Evolutionary conservation across 1,284 basidiomycete genomes (phyloP).

Genomic region (Fomitiporia mediterranea): DNA sequence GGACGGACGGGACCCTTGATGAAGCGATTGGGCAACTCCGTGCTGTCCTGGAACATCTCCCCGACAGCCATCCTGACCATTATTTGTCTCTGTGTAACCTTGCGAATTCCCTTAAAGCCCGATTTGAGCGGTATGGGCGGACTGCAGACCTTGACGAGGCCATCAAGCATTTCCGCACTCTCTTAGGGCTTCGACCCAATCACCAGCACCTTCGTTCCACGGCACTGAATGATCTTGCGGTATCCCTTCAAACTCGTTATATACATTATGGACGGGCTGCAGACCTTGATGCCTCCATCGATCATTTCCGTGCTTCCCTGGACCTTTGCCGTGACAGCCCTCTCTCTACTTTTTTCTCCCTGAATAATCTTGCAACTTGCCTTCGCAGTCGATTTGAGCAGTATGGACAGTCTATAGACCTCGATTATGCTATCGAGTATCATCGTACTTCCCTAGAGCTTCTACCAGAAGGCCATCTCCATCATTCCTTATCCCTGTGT

Average conservation of each 20-base stretch:
- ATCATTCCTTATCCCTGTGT: neutral
- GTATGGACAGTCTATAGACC: constrained; percentile 23
- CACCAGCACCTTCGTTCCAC: neutral
- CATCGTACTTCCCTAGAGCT: neutral
- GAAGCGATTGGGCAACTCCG: too few species aligned
- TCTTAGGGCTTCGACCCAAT: neutral
- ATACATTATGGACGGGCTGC: neutral
- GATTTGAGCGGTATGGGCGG: too few species aligned
- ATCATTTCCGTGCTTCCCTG: neutral
- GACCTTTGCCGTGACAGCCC: neutral
- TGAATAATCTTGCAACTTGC: neutral
- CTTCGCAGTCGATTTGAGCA: neutral
- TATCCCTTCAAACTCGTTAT: neutral
- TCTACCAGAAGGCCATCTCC: neutral
- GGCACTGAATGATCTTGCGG: neutral
- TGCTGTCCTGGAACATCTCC: too few species aligned
- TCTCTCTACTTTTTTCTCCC: neutral
- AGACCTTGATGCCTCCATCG: neutral
- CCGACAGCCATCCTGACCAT: too few species aligned
- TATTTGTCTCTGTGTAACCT: too few species aligned
- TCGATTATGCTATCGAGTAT: neutral
- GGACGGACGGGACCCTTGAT: too few species aligned
- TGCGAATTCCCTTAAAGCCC: too few species aligned
- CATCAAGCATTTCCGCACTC: too few species aligned
- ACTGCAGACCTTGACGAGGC: too few species aligned